phyloP scores from a whole-genome alignment of 768 basidiomycete species.

The Floccularia luteovirens region DNA sequence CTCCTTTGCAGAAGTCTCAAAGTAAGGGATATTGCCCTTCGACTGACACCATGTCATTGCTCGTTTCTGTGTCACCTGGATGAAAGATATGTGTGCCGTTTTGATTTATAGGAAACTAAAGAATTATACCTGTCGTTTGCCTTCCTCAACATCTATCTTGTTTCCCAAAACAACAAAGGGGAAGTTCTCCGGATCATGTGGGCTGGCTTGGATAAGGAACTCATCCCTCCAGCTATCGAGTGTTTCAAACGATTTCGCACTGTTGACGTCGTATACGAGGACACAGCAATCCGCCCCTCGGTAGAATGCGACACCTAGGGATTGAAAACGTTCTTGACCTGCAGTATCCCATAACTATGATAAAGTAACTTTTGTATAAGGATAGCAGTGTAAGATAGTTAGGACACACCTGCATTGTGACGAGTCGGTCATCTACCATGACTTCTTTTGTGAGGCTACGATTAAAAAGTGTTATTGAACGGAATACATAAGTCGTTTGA shows the following conservation, averaged over 20 bases:
- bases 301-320: conserved; percentile 97
- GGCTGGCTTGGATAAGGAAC: conserved; percentile 97
- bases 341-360: conserved; percentile 96
- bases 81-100: background rate
- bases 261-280: conserved; percentile 98
- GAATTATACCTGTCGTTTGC: conserved; percentile 80
- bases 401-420: conserved; percentile 88
- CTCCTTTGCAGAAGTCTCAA: conserved; percentile 99
- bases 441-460: conserved; percentile 92
- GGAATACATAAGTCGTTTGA: conserved; percentile 7
- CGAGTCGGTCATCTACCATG: conserved; percentile 95
- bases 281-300: conserved; percentile 99
- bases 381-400: background rate
- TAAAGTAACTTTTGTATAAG: conserved; percentile 4
- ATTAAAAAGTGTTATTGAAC: conserved; percentile 13
- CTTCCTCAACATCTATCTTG: conserved; percentile 99
- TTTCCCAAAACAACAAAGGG: conserved; percentile 99
- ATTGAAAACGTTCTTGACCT: conserved; percentile 99
- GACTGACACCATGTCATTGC: conserved; percentile 99
- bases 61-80: conserved; percentile 94
- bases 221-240: conserved; percentile 99
- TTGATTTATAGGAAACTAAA: background rate
- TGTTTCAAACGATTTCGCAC: conserved; percentile 96
- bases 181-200: conserved; percentile 99
- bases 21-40: conserved; percentile 99